A percentile compares a stretch with the other conserved stretches of the same genome.
phyloP scores from a whole-genome alignment of 208 protist genomes.

The Borovskyia barvae region DNA sequence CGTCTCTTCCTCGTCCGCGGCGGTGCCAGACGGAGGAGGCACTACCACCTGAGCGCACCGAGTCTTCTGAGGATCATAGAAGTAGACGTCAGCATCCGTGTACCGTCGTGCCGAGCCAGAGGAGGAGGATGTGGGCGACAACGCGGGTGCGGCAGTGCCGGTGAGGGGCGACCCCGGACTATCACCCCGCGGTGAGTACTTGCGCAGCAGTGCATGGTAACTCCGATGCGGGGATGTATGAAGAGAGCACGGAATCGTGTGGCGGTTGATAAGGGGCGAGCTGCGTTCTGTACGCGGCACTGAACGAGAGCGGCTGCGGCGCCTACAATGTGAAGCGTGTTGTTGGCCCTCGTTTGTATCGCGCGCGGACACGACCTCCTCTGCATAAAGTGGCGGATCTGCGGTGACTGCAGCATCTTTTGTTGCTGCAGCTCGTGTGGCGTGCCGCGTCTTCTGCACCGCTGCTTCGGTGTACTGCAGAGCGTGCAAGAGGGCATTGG shows the following conservation, averaged over 20 bases:
- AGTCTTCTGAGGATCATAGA: conserved; percentile 8
- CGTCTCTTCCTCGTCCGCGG: not conserved
- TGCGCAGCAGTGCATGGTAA: conserved; percentile 20
- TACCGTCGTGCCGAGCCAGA: conserved; percentile 13
- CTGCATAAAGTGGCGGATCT: not conserved
- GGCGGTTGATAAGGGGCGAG: conserved; percentile 13
- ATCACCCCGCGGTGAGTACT: conserved; percentile 13
- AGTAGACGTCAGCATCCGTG: conserved; percentile 19
- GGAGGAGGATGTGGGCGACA: not conserved
- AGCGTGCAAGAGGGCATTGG: conserved; percentile 23
- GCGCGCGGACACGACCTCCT: no score
- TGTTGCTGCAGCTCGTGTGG: not conserved
- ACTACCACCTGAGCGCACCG: no score
- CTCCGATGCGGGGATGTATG: conserved; percentile 1
- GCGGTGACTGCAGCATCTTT: not conserved
- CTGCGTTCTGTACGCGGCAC: no score
- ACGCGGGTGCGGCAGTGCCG: not conserved
- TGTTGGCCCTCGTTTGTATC: no score
- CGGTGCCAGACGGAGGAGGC: no score
- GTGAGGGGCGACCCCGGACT: not conserved
- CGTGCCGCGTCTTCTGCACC: not conserved
- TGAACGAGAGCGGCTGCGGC: no score
- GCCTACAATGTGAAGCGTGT: no score
- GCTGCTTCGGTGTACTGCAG: conserved; percentile 11
- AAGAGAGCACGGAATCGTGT: conserved; percentile 32